Conservation (phyloP, 441 rosid species). For the Sinapis alba region DNA sequence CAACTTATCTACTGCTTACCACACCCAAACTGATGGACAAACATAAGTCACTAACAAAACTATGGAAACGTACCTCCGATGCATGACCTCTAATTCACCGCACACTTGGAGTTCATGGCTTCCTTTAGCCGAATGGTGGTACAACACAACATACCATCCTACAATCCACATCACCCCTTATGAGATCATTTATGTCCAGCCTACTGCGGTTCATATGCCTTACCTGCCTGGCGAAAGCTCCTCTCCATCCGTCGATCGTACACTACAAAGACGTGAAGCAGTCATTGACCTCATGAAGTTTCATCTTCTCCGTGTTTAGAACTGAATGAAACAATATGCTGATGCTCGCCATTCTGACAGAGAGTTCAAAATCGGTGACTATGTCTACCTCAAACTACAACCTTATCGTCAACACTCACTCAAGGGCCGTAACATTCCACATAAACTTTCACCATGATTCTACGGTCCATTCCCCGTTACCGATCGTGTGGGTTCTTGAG, state of each 20-base stretch:
- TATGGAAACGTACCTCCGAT: too few relatives aligned
- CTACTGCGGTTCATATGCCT: neutral
- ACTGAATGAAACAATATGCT: neutral
- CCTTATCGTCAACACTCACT: neutral
- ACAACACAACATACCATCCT: neutral
- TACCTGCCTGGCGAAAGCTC: neutral
- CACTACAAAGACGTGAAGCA: neutral
- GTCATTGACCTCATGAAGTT: neutral
- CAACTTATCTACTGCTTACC: neutral
- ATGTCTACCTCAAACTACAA: neutral
- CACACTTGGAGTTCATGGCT: neutral
- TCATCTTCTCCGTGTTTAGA: neutral
- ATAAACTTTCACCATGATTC: neutral
- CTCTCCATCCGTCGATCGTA: neutral
- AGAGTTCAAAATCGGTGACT: neutral
- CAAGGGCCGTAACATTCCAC: neutral
- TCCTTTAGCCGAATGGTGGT: neutral
- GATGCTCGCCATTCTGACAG: neutral
- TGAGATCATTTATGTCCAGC: neutral
- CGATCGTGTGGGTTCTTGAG: neutral
- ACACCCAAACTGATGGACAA: too few relatives aligned
- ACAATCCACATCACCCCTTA: neutral
- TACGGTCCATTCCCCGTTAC: neutral
- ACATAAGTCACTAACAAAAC: neutral
- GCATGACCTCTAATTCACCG: neutral